Base-by-base conservation (phyloP, 2,329 filamentous ascomycete genomes). In the Alternaria conjuncta region DNA sequence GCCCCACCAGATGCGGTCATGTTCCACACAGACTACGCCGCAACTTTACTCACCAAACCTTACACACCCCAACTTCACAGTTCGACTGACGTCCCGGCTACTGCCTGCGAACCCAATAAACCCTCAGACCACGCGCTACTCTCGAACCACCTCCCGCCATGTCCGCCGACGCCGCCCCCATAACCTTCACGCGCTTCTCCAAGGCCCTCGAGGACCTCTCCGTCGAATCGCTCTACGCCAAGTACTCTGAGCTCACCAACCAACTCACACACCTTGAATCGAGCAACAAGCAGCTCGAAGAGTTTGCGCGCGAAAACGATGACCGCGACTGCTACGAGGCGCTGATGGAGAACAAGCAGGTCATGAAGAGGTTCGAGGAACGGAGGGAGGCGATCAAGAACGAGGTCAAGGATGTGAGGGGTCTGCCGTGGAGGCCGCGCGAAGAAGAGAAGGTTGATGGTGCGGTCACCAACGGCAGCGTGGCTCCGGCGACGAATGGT, bases 201-300 rank as follows among this genome's bases (percentile, higher is more conserved):
- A 82, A 84, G 65, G 92, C 92, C 23, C 85, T 94, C 69, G 83
- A 85, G 68, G 87, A 89, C 64, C 88, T 94, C 60, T 87, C 90
- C 44, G 78, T 90, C 68, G 85, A 86, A 66, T 86, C 86, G 61
- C 88, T 94, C 7, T 89, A 91, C 80, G 85, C 91, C 79, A 94
- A 94, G 80, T 87, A 90, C 63, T 87, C 91, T 75, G 92, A 94
- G 79, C 85, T 94, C 65, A 88, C 87, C 77, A 94, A 93, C 85
- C 88, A 85, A 71, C 90, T 94, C 75, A 85, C 86, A 23, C 91
- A 94, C 79, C 88, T 94, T 25, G 86, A 90, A 73, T 89, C 89
- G 78, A 92, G 89, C 67, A 94, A 94, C 81, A 86, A 86, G 67
- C 88, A 94, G 78, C 88, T 94, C 62, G 84, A 86, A 59, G 90